Conservation (phyloP, 1,284 basidiomycete species). For the Psilocybe mexicana region DNA sequence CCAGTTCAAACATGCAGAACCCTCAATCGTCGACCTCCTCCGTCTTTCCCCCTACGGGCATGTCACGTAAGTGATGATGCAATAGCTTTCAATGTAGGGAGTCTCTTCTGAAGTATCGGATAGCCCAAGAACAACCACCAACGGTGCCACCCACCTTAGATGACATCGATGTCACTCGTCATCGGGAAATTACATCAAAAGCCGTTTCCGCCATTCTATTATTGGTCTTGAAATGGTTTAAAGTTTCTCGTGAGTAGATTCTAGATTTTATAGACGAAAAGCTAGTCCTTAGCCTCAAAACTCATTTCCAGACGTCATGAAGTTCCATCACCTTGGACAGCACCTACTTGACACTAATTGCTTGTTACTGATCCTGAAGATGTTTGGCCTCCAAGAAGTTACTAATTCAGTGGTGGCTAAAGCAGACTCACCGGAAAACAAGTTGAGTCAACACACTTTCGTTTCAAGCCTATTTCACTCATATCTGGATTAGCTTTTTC, state of each 20-base stretch:
- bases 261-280: neutral
- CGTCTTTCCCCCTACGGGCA: conserved; percentile 67
- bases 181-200: conserved; percentile 97
- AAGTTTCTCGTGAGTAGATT: conserved; percentile 83
- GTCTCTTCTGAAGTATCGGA: conserved; percentile 9
- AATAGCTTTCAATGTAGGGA: neutral
- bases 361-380: conserved; percentile 92
- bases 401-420: conserved; percentile 81
- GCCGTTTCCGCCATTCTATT: conserved; percentile 94
- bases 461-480: neutral
- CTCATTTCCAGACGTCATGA: conserved; percentile 82
- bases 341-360: conserved; percentile 96
- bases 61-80: conserved; percentile 56
- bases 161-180: conserved; percentile 92
- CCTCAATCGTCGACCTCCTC: conserved; percentile 64
- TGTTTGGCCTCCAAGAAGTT: conserved; percentile 96
- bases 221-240: conserved; percentile 96
- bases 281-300: neutral
- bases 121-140: conserved; percentile 64
- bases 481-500: conserved; percentile 74
- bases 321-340: conserved; percentile 96
- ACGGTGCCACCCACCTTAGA: conserved; percentile 81
- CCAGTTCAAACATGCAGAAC: conserved; percentile 57
- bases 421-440: conserved; percentile 86
- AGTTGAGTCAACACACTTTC: conserved; percentile 49